A percentile compares a stretch with the other conserved stretches of the same genome.
phyloP scores from a whole-genome alignment of 164 flowering plant genomes.

The Nelumbo lutea region DNA sequence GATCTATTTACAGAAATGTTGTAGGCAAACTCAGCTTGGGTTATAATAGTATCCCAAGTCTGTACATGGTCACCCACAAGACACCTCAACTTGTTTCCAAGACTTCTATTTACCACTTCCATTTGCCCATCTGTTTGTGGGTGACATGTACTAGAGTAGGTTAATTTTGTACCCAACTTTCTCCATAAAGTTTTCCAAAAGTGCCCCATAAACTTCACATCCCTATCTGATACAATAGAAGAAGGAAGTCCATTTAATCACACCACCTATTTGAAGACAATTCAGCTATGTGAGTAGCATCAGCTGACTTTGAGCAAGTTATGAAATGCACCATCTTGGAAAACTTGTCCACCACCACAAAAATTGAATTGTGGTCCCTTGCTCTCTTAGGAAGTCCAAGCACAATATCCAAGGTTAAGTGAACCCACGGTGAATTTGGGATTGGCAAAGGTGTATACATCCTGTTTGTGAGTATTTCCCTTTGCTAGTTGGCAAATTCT shows the following conservation, averaged over 20 bases:
- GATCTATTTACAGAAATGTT: too few relatives aligned
- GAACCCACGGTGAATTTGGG: neutral
- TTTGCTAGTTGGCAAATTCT: neutral
- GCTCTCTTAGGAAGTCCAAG: neutral
- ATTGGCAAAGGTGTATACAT: neutral
- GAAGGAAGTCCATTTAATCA: neutral
- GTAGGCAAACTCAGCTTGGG: too few relatives aligned
- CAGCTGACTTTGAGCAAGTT: neutral
- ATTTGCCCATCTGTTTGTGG: neutral
- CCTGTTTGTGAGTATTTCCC: neutral
- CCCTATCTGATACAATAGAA: neutral
- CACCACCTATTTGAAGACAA: neutral
- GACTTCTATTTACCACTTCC: neutral
- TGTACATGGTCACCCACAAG: too few relatives aligned
- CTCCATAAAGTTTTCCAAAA: too few relatives aligned
- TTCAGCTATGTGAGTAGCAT: neutral
- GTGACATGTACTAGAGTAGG: neutral
- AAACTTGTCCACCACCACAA: neutral
- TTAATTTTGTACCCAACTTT: neutral
- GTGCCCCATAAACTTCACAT: too few relatives aligned
- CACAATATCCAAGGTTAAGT: neutral
- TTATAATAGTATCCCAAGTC: too few relatives aligned
- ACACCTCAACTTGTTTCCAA: neutral
- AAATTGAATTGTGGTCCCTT: neutral
- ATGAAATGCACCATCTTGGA: neutral